Evolutionary conservation across 169 alveolate genomes (phyloP).

Genomic region (Cryptosporidium tyzzeri): DNA sequence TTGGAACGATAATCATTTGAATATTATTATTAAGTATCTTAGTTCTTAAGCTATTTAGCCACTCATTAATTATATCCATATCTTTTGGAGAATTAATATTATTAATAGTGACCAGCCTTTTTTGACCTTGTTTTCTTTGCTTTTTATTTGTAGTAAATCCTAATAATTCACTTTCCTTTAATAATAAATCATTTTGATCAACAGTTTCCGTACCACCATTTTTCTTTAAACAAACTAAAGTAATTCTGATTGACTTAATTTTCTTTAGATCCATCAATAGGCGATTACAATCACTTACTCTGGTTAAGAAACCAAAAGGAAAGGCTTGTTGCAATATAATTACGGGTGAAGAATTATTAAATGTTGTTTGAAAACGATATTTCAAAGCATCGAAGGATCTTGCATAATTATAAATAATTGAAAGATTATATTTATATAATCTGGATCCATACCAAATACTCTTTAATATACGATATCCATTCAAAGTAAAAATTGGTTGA

Average conservation of each 20-base stretch:
- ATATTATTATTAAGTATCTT: constrained; percentile 46
- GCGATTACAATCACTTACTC: constrained; percentile 52
- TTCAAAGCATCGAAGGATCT: constrained; percentile 30
- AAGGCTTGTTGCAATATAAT: constrained; percentile 66
- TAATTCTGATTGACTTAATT: constrained; percentile 18
- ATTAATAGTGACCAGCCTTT: constrained; percentile 38
- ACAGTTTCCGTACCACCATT: constrained; percentile 48
- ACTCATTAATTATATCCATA: constrained; percentile 54
- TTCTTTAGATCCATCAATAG: constrained; percentile 19
- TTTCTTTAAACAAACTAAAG: constrained; percentile 45
- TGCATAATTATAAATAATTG: constrained; percentile 21
- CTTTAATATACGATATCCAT: constrained; percentile 61
- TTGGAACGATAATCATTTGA: constrained; percentile 65
- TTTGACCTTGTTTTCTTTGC: constrained; percentile 24
- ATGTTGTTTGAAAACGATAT: constrained; percentile 30
- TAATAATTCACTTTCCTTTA: constrained; percentile 35
- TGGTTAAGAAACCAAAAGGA: constrained; percentile 72
- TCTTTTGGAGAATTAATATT: constrained; percentile 70
- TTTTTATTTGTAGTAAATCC: constrained; percentile 13
- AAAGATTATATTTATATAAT: constrained; percentile 54
- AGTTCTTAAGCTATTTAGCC: constrained; percentile 44
- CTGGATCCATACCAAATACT: constrained; percentile 54
- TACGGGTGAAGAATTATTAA: constrained; percentile 39
- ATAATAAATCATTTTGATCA: constrained; percentile 24
- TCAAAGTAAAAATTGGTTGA: constrained; percentile 65